Evolutionary conservation across 192 early-diverging fungal species (phyloP), one percentile per base, ranked within the genome.

Genomic region (Gaertneriomyces semiglobifer): DNA sequence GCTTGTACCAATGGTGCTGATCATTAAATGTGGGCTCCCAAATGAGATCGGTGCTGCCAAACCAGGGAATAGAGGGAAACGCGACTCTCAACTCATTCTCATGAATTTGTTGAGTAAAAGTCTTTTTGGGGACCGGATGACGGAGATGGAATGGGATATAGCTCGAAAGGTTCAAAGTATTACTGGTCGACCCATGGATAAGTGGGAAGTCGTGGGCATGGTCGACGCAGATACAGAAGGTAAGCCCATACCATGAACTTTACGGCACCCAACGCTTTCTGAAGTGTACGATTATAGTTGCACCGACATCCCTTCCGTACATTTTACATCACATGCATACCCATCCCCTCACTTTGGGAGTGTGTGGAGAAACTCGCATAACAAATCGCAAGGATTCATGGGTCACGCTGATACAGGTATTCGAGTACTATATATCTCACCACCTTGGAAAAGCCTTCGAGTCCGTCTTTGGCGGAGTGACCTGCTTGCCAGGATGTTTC

Each of bases 351-450:
- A 89, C 95, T 67, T 89, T 92, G 78, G 95, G 95, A 5, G 78
- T 95, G 44, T 95, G 95, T 78, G 93, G 95, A 58, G 95, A 98
- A 76, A 94, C 95, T 16, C 85, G 92, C 74, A 93, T 98, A 74
- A 87, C 83, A 41, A 98, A 98, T 82, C 93, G 93, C 80, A 83
- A 75, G 1, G 87, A 88, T 40, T 90, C 66, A 5, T 85, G 90
- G 90, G 90, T 93, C 10, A 90, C 90, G 0, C 87, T 88, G 78
- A 98, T 98, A 71, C 51, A 58, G 76, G 95, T 98, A 7, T 98
- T 91, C 69, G 95, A 98, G 81, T 98, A 98, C 80, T 98, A 92
- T 71, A 96, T 94, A 57, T 93, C 91, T 46, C 95, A 98, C 72
- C 93, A 98, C 73, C 82, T 98, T 60, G 87, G 86, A 50, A 97